phyloP scores from a whole-genome alignment of 2,329 filamentous ascomycete species.

The Penicillium sp. region DNA sequence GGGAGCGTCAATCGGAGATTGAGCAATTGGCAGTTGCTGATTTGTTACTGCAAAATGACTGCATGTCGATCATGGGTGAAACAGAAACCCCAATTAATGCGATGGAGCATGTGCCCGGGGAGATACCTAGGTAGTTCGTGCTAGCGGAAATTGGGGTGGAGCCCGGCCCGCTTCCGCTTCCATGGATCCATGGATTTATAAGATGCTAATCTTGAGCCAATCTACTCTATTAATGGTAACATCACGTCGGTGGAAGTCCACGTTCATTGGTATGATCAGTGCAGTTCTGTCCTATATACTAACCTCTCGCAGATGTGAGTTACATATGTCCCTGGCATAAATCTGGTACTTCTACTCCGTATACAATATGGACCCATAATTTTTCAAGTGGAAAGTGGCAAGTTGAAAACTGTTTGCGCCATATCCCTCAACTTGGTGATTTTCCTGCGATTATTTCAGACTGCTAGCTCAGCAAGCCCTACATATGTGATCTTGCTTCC shows the following conservation, averaged over 20 bases:
- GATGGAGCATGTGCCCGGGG: neutral
- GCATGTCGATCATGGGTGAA: neutral
- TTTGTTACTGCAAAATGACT: neutral
- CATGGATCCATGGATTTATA: neutral
- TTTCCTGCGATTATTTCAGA: neutral
- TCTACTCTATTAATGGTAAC: neutral
- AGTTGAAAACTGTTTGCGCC: neutral
- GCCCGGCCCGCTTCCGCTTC: constrained; percentile 3
- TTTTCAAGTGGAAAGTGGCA: neutral
- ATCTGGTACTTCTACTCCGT: neutral
- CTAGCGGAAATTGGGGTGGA: neutral
- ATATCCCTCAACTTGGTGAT: neutral
- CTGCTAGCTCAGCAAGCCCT: neutral
- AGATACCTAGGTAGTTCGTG: neutral
- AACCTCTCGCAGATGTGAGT: neutral
- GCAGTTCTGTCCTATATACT: neutral
- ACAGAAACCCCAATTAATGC: neutral
- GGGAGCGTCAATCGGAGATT: neutral
- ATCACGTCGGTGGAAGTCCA: neutral
- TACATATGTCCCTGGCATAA: neutral
- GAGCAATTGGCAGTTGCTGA: neutral
- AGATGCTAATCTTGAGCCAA: neutral
- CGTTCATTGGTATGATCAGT: neutral
- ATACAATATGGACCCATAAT: neutral
- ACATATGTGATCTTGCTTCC: neutral